A percentile compares a stretch with the other conserved stretches of the same genome.
These are phyloP conservation scores for Bretziella fagacearum DNA, from an alignment of 2,329 filamentous ascomycete species.

Conservation along the genomic window DNA sequence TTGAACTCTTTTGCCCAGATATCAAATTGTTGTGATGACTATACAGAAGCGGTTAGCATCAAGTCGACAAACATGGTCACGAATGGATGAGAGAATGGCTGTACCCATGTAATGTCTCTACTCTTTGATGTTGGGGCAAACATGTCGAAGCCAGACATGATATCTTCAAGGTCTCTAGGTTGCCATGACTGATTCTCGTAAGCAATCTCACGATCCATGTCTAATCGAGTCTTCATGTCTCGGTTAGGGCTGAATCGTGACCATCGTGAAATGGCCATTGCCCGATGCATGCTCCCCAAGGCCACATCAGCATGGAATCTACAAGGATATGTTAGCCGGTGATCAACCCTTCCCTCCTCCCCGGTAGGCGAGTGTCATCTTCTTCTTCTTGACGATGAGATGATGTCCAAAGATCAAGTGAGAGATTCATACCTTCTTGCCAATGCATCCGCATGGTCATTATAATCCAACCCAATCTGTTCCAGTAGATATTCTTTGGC, in stretches of 20 bases:
- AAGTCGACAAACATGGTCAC: no score
- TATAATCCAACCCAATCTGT: slow-evolving; percentile 42
- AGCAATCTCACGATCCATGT: background rate
- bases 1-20: slow-evolving; percentile 41
- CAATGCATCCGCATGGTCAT: slow-evolving; percentile 50
- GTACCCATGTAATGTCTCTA: slow-evolving; percentile 58
- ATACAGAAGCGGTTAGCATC: no score
- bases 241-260: slow-evolving; percentile 17
- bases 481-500: slow-evolving; percentile 67
- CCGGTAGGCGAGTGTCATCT: no score
- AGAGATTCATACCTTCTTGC: slow-evolving; percentile 41
- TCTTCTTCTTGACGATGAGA: no score
- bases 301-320: slow-evolving; percentile 13
- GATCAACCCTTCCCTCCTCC: no score
- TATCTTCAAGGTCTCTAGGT: slow-evolving; percentile 40
- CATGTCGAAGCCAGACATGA: slow-evolving; percentile 71
- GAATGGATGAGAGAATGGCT: no score
- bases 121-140: slow-evolving; percentile 61
- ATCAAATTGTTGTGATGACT: slow-evolving; percentile 52
- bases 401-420: background rate
- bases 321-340: slow-evolving; percentile 7
- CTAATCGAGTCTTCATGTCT: background rate
- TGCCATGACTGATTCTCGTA: slow-evolving; percentile 3
- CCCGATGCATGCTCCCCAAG: slow-evolving; percentile 51
- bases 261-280: slow-evolving; percentile 67